Evolutionary conservation across 1,139 yeast genomes (phyloP).

Genomic region (Sporopachydermia cereana): DNA sequence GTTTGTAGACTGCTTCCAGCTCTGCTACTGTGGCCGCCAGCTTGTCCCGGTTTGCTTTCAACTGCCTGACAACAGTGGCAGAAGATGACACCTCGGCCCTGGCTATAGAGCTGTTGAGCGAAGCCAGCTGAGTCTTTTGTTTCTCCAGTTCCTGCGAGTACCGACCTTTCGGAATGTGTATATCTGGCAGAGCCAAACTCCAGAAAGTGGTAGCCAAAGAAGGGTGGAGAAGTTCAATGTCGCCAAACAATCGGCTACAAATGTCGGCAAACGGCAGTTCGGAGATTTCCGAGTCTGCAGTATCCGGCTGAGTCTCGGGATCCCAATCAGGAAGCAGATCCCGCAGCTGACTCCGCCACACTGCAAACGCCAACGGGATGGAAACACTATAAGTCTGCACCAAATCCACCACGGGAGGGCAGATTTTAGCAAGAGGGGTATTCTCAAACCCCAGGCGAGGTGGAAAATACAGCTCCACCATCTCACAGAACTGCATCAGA

Average conservation of each 20-base stretch:
- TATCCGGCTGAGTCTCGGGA: not conserved
- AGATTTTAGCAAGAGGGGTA: not conserved
- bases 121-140: conserved; percentile 10
- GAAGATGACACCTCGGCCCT: conserved; percentile 6
- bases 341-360: conserved; percentile 52
- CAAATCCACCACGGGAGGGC: conserved; percentile 25
- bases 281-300: not conserved
- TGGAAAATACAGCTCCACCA: conserved; percentile 40
- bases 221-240: not conserved
- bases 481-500: conserved; percentile 50
- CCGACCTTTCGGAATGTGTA: conserved; percentile 39
- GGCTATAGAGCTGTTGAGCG: not conserved
- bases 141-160: conserved; percentile 38
- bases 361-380: conserved; percentile 61
- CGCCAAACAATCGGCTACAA: not conserved
- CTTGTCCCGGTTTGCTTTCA: conserved; percentile 13
- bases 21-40: conserved; percentile 15
- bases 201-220: conserved; percentile 56
- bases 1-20: conserved; percentile 19
- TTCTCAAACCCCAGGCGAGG: conserved; percentile 25
- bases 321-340: conserved; percentile 14
- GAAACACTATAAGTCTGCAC: conserved; percentile 39
- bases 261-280: not conserved
- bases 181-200: conserved; percentile 66
- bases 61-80: not conserved